phyloP scores from a whole-genome alignment of 441 rosid species.

The Adansonia rubrostipa region DNA sequence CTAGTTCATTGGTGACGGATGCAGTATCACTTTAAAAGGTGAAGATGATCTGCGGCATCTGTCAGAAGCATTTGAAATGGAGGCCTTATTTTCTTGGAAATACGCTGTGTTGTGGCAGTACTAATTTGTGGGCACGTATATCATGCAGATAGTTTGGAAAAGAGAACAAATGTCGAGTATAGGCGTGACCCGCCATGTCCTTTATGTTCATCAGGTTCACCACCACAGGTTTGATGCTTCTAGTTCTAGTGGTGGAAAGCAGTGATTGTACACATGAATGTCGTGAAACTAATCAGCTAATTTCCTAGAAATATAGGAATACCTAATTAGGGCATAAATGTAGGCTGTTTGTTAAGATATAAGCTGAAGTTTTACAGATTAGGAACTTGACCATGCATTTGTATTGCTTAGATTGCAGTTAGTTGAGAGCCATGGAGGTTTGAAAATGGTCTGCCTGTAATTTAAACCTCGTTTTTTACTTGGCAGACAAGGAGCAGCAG shows the following conservation, averaged over 20 bases:
- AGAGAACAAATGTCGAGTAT: slow-evolving; percentile 46
- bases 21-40: slow-evolving; percentile 35
- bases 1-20: slow-evolving; percentile 40
- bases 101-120: slow-evolving; percentile 52
- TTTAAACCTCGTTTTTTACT: not conserved
- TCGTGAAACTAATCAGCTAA: slow-evolving; percentile 13
- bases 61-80: slow-evolving; percentile 52
- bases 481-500: not conserved
- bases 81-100: slow-evolving; percentile 46
- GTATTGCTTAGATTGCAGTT: slow-evolving; percentile 20
- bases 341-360: slow-evolving; percentile 31
- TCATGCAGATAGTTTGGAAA: slow-evolving; percentile 68
- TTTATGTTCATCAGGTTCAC: slow-evolving; percentile 39
- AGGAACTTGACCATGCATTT: slow-evolving; percentile 26
- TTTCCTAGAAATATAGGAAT: slow-evolving; percentile 26
- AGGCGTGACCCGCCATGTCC: slow-evolving; percentile 58
- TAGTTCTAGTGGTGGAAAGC: too few species aligned
- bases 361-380: slow-evolving; percentile 23
- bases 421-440: not conserved
- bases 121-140: slow-evolving; percentile 67
- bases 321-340: slow-evolving; percentile 21
- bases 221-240: too few species aligned
- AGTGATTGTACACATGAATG: slow-evolving; percentile 28
- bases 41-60: slow-evolving; percentile 56
- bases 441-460: not conserved